These are phyloP conservation scores for Fusarium longipes DNA, from an alignment of 2,329 filamentous ascomycete species.

Conservation along the genomic window DNA sequence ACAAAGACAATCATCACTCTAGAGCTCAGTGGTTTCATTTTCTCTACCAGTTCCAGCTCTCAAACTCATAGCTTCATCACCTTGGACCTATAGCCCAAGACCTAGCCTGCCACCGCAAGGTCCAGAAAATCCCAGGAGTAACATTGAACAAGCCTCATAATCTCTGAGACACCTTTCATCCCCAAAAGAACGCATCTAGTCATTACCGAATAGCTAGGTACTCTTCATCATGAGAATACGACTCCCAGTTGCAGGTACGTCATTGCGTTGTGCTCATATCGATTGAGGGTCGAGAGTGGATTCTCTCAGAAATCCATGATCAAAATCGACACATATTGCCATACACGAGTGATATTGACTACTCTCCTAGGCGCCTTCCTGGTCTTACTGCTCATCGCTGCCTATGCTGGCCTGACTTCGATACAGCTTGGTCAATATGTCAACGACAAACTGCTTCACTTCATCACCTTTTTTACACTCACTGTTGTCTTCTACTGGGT, in stretches of 20 bases:
- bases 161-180: not conserved
- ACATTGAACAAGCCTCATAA: not conserved
- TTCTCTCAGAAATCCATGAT: not conserved
- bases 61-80: constrained; percentile 24
- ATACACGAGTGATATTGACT: constrained; percentile 14
- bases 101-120: not conserved
- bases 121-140: not conserved
- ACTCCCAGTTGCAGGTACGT: constrained; percentile 85
- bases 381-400: constrained; percentile 77
- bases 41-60: constrained; percentile 28
- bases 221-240: constrained; percentile 78
- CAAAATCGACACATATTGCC: not conserved
- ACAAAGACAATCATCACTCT: constrained; percentile 25
- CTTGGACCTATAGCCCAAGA: constrained; percentile 14
- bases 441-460: constrained; percentile 92
- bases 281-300: not conserved
- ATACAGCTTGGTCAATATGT: constrained; percentile 67
- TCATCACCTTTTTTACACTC: constrained; percentile 88
- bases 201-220: constrained; percentile 8
- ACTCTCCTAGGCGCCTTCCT: constrained; percentile 70
- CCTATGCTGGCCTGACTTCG: constrained; percentile 81
- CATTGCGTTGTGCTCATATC: constrained; percentile 17
- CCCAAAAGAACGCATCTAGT: not conserved
- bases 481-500: constrained; percentile 97
- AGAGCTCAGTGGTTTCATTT: constrained; percentile 20